Percentiles rank a stretch among this genome's conserved stretches.
Conservation (phyloP, 805 yeast genomes). For the Millerozyma miso region DNA sequence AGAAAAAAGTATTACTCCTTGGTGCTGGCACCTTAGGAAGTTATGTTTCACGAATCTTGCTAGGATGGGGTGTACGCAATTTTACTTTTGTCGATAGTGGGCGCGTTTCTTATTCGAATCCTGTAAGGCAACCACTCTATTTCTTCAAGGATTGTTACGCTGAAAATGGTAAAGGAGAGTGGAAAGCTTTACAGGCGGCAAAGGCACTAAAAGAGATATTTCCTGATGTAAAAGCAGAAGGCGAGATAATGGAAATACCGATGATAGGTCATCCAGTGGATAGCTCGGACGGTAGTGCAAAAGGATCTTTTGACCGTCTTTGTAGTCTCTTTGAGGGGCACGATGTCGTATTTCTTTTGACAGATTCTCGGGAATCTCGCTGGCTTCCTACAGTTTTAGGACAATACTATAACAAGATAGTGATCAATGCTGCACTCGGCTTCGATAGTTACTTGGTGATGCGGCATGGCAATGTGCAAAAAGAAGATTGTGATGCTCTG, state of each 20-base stretch:
- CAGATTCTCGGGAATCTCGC: slow-evolving; percentile 94
- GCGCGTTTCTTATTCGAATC: slow-evolving; percentile 84
- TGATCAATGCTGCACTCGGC: slow-evolving; percentile 91
- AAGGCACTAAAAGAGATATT: slow-evolving; percentile 64
- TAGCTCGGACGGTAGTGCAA: slow-evolving; percentile 44
- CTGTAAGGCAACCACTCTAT: slow-evolving; percentile 90
- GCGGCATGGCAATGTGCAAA: slow-evolving; percentile 69
- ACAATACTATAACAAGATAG: slow-evolving; percentile 60
- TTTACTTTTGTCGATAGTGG: slow-evolving; percentile 91
- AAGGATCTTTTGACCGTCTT: slow-evolving; percentile 48
- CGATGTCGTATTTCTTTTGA: slow-evolving; percentile 74
- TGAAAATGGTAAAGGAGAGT: slow-evolving; percentile 56
- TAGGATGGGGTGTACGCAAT: slow-evolving; percentile 92
- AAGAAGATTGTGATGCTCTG: slow-evolving; percentile 13
- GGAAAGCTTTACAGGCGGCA: slow-evolving; percentile 81
- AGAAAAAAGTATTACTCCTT: slow-evolving; percentile 65
- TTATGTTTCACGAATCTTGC: slow-evolving; percentile 75
- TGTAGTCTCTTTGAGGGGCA: slow-evolving; percentile 54
- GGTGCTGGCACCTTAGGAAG: slow-evolving; percentile 98
- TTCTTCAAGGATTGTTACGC: slow-evolving; percentile 73
- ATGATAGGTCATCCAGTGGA: slow-evolving; percentile 92
- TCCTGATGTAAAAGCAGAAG: slow-evolving; percentile 69
- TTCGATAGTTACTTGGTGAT: slow-evolving; percentile 90
- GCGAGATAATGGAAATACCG: slow-evolving; percentile 72
- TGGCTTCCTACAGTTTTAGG: slow-evolving; percentile 96